Conservation (phyloP, 2,329 filamentous ascomycete species). For the Penicillium sp. region DNA sequence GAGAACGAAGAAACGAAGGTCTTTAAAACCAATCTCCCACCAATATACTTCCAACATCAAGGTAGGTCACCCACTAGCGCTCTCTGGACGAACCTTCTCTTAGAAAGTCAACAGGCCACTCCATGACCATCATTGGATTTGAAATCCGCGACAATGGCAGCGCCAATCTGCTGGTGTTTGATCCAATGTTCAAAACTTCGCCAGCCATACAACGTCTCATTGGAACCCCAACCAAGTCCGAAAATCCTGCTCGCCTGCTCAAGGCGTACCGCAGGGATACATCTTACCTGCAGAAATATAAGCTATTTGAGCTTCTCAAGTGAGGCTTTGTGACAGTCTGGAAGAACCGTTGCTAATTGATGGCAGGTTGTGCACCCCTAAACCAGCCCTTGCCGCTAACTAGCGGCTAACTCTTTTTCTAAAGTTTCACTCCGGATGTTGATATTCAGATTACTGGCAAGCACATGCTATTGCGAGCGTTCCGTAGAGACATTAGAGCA, state of each 20-base stretch:
- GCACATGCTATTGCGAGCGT: too few species aligned
- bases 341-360: constrained; percentile 3
- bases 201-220: constrained; percentile 60
- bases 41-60: constrained; percentile 85
- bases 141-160: constrained; percentile 65
- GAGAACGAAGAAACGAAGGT: constrained; percentile 56
- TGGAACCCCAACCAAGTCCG: constrained; percentile 42
- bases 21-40: constrained; percentile 68
- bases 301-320: constrained; percentile 77
- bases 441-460: too few species aligned
- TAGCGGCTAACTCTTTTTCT: too few species aligned
- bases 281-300: constrained; percentile 66
- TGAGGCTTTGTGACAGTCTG: constrained; percentile 34
- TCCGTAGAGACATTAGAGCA: too few species aligned
- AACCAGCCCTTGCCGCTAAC: too few species aligned
- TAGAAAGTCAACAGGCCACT: constrained; percentile 63
- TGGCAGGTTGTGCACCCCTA: constrained; percentile 9
- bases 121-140: constrained; percentile 82
- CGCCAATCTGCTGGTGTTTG: constrained; percentile 76
- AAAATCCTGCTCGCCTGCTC: constrained; percentile 56
- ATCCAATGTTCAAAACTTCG: constrained; percentile 75
- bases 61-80: constrained; percentile 44
- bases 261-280: constrained; percentile 70
- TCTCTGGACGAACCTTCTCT: neutral
- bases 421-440: too few species aligned